These are phyloP conservation scores for Colletotrichum horii DNA, from an alignment of 2,329 filamentous ascomycete genomes.

Conservation along the genomic window DNA sequence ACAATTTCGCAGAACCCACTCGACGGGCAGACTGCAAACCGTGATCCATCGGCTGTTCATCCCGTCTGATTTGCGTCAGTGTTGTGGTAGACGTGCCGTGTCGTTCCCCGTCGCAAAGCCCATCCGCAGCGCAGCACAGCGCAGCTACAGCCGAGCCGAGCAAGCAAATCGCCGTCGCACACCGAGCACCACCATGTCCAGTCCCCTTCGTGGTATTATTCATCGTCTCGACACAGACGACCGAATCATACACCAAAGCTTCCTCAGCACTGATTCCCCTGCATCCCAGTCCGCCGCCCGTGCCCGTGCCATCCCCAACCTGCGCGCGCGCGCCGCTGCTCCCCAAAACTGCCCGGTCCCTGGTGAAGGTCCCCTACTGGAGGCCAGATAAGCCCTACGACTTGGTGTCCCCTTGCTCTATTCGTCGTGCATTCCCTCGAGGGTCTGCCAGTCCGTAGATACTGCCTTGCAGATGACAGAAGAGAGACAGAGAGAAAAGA, in stretches of 20 bases:
- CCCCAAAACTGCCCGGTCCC: not conserved
- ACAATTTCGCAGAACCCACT: not conserved
- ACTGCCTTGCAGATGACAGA: not conserved
- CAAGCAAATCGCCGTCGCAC: not conserved
- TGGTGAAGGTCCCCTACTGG: not conserved
- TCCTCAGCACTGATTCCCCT: not conserved
- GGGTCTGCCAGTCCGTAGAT: not conserved
- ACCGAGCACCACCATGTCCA: not conserved
- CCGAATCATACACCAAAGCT: not conserved
- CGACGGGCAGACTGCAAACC: not conserved
- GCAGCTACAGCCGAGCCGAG: not conserved
- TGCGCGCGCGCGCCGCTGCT: not conserved
- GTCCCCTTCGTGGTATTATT: not conserved
- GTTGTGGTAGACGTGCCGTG: not conserved
- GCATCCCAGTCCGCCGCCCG: not conserved
- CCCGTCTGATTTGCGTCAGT: not conserved
- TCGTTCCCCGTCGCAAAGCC: not conserved
- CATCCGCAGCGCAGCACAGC: not conserved
- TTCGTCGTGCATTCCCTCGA: not conserved
- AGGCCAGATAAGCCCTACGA: slow-evolving; percentile 1
- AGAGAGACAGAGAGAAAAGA: not conserved
- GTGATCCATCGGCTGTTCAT: slow-evolving; percentile 4
- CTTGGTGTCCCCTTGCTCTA: not conserved
- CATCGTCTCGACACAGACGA: not conserved
- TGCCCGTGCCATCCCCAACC: not conserved